These are phyloP conservation scores for Syzygium aromaticum DNA, from an alignment of 345 rosid genomes.

Conservation along the genomic window DNA sequence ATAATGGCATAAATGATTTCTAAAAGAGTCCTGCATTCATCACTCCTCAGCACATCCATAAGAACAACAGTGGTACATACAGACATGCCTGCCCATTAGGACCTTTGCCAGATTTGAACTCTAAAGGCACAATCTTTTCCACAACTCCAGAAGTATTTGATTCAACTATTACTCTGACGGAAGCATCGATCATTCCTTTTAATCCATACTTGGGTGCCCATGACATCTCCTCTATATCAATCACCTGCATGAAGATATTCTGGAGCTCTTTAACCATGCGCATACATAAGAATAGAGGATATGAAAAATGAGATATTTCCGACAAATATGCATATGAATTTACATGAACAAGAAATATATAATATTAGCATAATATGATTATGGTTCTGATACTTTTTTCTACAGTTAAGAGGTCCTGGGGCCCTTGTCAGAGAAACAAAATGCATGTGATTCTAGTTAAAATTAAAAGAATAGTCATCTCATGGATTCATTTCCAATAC, in stretches of 20 bases:
- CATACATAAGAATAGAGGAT: neutral
- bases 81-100: slow-evolving; percentile 71
- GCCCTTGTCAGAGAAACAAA: neutral
- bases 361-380: neutral
- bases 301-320: neutral
- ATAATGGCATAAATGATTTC: neutral
- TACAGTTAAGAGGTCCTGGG: neutral
- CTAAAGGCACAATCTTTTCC: slow-evolving; percentile 78
- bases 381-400: neutral
- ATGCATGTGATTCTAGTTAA: neutral
- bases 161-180: slow-evolving; percentile 57
- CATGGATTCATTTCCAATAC: neutral
- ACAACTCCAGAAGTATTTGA: slow-evolving; percentile 27
- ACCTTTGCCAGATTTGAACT: slow-evolving; percentile 89
- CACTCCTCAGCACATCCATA: neutral
- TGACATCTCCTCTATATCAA: slow-evolving; percentile 96
- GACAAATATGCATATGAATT: neutral
- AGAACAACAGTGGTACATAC: neutral
- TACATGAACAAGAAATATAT: neutral
- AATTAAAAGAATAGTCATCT: neutral
- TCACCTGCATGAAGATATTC: slow-evolving; percentile 35
- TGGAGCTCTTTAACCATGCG: neutral
- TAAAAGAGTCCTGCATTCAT: neutral
- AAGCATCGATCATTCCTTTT: slow-evolving; percentile 97
- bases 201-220: slow-evolving; percentile 98